Evolutionary conservation across 495 filamentous ascomycete species (phyloP), one percentile per base, ranked within the genome.

Genomic region (Lentithecium fluviatile): DNA sequence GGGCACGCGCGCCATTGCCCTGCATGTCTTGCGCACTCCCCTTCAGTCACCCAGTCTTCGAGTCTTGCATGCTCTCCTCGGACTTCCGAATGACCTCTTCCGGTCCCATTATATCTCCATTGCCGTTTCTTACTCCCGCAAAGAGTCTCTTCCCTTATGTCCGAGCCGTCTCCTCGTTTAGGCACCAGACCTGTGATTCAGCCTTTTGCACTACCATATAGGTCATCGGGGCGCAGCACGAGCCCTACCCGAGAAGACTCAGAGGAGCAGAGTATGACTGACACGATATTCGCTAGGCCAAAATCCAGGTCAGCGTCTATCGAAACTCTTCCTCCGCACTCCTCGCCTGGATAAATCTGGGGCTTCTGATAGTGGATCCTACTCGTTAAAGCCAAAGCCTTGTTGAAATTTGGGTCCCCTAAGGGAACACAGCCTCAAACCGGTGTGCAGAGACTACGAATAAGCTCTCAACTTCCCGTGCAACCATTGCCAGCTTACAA

Each of bases 101-200:
- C 4, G 4, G 10, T 43, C 13, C 4, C 40, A 15, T 12, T 23
- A 11, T 29, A 19, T 47, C 40, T 13, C 25, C 24, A 37, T 26
- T 1, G n/a, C 23, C 29, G 37, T 32, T 36, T 36, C 17, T 45
- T 46, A 13, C 42, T 40, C 25, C 56, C 56, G 37, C 19, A 20
- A 40, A 2, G 8, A 23, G 29, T 46, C 45, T 0, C 8, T 40
- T 23, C 26, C 12, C 32, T 45, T 10, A 17, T 13, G 1, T 48
- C 6, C 29, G 29, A 32, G 26, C 19, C 8, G 56, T 52, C 48
- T 45, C 45, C 29, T 36, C 49, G 15, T 8, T 26, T 34, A 61
- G 58, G 58, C 58, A 54, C 25, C 58, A 61, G 50, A 53, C 42
- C 56, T 1, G 24, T 40, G n/a, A 46, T 40, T 53, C 50, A 48